phyloP scores from a whole-genome alignment of 441 rosid species.

The Arabidopsis hybrid region DNA sequence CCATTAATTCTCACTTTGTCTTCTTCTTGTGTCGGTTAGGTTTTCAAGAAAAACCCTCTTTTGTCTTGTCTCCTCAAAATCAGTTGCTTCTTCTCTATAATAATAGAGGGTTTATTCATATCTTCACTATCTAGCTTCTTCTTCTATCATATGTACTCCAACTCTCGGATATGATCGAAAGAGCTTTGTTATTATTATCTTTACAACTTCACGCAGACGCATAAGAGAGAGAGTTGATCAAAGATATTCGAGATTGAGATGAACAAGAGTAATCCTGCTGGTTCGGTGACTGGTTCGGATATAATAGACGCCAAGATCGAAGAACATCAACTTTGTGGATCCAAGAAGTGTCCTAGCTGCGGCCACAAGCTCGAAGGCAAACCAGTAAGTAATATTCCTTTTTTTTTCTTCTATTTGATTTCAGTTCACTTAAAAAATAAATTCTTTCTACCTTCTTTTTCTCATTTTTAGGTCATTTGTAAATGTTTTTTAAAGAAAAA shows the following conservation, averaged over 20 bases:
- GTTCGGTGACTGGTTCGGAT: constrained; percentile 80
- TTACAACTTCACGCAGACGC: constrained; percentile 27
- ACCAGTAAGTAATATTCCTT: constrained; percentile 66
- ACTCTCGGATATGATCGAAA: constrained; percentile 39
- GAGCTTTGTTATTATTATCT: constrained; percentile 35
- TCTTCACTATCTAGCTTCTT: constrained; percentile 40
- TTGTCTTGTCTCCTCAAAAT: constrained; percentile 46
- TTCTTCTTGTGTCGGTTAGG: constrained; percentile 38
- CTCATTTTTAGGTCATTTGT: constrained; percentile 46
- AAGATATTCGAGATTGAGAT: constrained; percentile 44
- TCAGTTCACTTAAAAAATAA: not conserved
- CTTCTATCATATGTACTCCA: constrained; percentile 42
- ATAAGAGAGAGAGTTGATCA: constrained; percentile 12
- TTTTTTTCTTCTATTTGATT: constrained; percentile 38
- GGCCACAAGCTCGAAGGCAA: constrained; percentile 96
- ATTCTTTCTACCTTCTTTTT: constrained; percentile 23
- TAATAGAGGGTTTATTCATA: constrained; percentile 50
- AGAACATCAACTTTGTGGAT: constrained; percentile 95
- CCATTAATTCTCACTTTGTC: constrained; percentile 39
- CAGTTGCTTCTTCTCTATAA: constrained; percentile 45
- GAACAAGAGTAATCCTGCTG: constrained; percentile 61
- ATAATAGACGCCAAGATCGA: constrained; percentile 97
- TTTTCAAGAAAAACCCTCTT: constrained; percentile 45
- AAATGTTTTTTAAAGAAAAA: constrained; percentile 35
- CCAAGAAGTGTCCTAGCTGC: constrained; percentile 94